Conservation (phyloP, 768 basidiomycete species). For the Podaxis rugospora region DNA sequence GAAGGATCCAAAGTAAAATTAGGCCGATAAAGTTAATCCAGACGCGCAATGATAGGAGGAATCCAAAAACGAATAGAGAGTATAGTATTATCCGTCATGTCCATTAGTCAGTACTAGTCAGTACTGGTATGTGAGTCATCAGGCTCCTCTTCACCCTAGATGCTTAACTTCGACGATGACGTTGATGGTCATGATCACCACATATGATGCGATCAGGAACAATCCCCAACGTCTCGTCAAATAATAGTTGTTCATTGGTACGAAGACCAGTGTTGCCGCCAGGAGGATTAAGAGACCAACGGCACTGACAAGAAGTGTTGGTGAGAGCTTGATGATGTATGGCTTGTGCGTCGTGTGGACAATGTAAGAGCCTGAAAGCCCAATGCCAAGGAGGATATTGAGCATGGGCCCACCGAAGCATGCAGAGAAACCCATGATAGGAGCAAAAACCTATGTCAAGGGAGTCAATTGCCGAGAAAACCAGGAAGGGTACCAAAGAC, state of each 20-base stretch:
- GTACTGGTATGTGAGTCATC: background rate
- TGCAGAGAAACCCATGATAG: constrained; percentile 92
- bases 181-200: constrained; percentile 72
- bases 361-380: constrained; percentile 86
- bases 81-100: background rate
- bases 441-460: constrained; percentile 64
- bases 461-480: background rate
- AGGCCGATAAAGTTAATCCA: background rate
- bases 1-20: background rate
- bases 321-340: constrained; percentile 73
- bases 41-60: background rate
- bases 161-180: constrained; percentile 68
- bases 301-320: constrained; percentile 80
- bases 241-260: constrained; percentile 80
- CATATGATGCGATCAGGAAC: constrained; percentile 71
- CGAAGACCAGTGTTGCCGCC: constrained; percentile 69
- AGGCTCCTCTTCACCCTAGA: background rate
- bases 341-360: constrained; percentile 60
- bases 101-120: too few relatives aligned
- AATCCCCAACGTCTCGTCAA: constrained; percentile 81
- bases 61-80: background rate
- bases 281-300: constrained; percentile 79
- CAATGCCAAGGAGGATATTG: constrained; percentile 87
- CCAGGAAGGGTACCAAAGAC: constrained; percentile 19
- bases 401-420: constrained; percentile 94